Conservation (phyloP, 441 rosid genomes). For the Bruguiera hainesii region DNA sequence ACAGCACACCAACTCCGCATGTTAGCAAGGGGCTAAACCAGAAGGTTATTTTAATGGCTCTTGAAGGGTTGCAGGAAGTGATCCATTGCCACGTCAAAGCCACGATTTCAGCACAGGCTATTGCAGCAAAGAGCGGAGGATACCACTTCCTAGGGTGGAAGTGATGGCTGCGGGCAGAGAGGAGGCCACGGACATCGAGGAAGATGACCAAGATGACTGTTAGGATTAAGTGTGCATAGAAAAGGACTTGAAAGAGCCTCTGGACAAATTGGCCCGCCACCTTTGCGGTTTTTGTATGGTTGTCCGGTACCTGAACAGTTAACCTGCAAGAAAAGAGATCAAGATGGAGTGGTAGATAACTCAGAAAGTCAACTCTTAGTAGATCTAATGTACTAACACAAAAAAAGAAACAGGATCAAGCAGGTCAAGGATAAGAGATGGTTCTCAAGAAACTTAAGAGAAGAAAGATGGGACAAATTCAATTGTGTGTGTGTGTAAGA, state of each 20-base stretch:
- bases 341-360: neutral
- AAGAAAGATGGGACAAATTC: neutral
- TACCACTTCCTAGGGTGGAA: conserved; percentile 76
- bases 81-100: conserved; percentile 52
- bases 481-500: neutral
- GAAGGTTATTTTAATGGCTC: conserved; percentile 55
- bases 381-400: neutral
- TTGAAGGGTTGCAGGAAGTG: conserved; percentile 41
- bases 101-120: conserved; percentile 45
- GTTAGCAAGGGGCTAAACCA: conserved; percentile 67
- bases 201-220: conserved; percentile 40
- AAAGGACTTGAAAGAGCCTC: conserved; percentile 50
- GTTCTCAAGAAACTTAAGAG: neutral
- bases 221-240: conserved; percentile 49
- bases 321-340: conserved; percentile 29
- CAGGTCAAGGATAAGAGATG: conserved; percentile 2
- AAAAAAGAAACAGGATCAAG: neutral
- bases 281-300: conserved; percentile 28
- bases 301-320: conserved; percentile 32
- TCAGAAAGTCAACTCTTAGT: conserved; percentile 11
- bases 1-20: conserved; percentile 53
- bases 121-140: conserved; percentile 64
- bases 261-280: conserved; percentile 36
- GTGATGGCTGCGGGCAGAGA: conserved; percentile 41
- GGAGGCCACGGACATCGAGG: conserved; percentile 57